Evolutionary conservation across 306 rosid genomes (phyloP), one percentile per base, ranked within the genome.

Genomic region (Lagenaria siceraria): DNA sequence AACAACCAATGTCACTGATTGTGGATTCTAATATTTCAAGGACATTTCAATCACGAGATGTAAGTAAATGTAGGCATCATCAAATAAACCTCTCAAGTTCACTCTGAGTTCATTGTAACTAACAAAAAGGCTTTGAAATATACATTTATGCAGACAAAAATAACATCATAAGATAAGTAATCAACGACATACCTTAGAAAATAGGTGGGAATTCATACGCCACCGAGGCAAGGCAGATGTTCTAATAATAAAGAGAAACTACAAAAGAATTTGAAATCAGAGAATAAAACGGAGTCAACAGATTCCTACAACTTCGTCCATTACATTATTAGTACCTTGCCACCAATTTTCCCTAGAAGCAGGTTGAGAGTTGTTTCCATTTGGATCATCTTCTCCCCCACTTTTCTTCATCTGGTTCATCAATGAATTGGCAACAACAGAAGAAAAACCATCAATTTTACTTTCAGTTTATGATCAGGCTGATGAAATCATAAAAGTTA

Each of bases 221-320:
- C 82, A 77, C 66, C 66, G 6, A 25, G 68, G 49, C 66, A 72
- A 56, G 61, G 74, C 53, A 42, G 70, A 77, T 68, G 73, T 38
- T 79, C 86, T 87, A 87, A 78, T 87, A 87, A 83, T 87, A 87
- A 75, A 87, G 91, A 10, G 91, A 87, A 83, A 87, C 90, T 85
- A 73, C 78, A 79, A 63, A 56, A 75, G 46, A 1, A 72, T 19
- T 51, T 72, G 21, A 77, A 40, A 38, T 61, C 38, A 68, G 91
- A 85, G 77, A 86, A 88, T 82, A 65, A 80, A 79, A 68, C 78
- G 55, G 52, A 74, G 77, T n/a, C 3, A 74, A 33, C 46, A 74
- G 46, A 53, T 64, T 35, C 15, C 21, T 0, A 78, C 19, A 65
- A 31, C 33, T 38, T 38, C 17, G 43, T n/a, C 52, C 17, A 25